Evolutionary conservation across 768 basidiomycete genomes (phyloP), one percentile per base, ranked within the genome.

Genomic region (Collybiopsis luxurians): DNA sequence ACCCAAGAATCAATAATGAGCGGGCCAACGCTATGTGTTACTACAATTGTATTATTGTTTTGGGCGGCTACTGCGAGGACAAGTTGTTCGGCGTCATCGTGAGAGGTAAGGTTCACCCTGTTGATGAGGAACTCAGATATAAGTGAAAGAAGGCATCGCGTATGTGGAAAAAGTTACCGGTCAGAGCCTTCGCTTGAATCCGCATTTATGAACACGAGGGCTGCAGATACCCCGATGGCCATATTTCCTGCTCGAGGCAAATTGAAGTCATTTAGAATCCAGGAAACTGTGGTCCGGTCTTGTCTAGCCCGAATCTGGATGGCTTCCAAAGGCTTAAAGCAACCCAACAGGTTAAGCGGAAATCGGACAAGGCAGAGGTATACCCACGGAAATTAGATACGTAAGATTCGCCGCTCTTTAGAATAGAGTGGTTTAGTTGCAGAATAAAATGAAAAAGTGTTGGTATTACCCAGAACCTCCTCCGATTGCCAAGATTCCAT

Each of bases 101-200:
- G 90, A 0, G 87, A 79, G 0, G 87, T 89, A 39, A 90, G 69
- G 68, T 90, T 90, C 46, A 82, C 81, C 51, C 79, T 79, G 53
- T 5, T 50, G 36, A 52, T 15, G 21, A 58, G 21, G 23, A 31
- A 59, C 34, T 26, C 40, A 40, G 9, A 13, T 39, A 55, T 57
- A 44, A 26, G 38, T 11, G n/a, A n/a, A n/a, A 42, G 10, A 38
- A 31, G n/a, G 10, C 11, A 23, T 24, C 23, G 43, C 13, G 56
- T 23, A 7, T 12, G 38, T 28, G 26, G n/a, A 21, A 66, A 46
- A 23, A 42, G 73, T 44, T 53, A 82, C 80, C 86, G 73, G 65
- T 93, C 91, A 28, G 90, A 89, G 58, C 78, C 82, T 72, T 95
- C 94, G 24, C 93, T 93, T 10, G 90, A 92, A 67, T 94, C 87